Evolutionary conservation across 2,329 filamentous ascomycete species (phyloP).

Genomic region (Cladosporium sp.): DNA sequence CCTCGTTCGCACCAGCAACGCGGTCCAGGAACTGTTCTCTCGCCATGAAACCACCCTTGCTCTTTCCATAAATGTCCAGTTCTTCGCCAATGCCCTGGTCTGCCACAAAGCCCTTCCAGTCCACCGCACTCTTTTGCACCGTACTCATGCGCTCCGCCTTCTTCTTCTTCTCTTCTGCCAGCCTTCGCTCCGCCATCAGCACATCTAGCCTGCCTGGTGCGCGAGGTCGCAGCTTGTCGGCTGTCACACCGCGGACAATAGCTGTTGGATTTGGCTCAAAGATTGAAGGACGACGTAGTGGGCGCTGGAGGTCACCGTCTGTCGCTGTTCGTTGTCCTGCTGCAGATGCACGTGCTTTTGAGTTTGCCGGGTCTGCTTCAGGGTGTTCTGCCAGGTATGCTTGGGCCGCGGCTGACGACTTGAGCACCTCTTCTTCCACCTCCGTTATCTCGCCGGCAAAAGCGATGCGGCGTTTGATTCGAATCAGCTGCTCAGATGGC

Average conservation of each 20-base stretch:
- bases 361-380: slow-evolving; percentile 27
- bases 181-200: slow-evolving; percentile 28
- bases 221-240: slow-evolving; percentile 38
- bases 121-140: slow-evolving; percentile 60
- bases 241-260: slow-evolving; percentile 41
- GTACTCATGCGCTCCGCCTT: slow-evolving; percentile 59
- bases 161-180: slow-evolving; percentile 30
- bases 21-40: slow-evolving; percentile 59
- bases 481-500: slow-evolving; percentile 43
- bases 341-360: slow-evolving; percentile 19
- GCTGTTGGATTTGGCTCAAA: slow-evolving; percentile 49
- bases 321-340: slow-evolving; percentile 11
- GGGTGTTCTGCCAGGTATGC: slow-evolving; percentile 44
- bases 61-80: slow-evolving; percentile 56
- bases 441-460: slow-evolving; percentile 53
- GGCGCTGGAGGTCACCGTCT: slow-evolving; percentile 32
- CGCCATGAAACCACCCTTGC: slow-evolving; percentile 57
- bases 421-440: slow-evolving; percentile 49
- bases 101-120: slow-evolving; percentile 62
- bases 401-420: slow-evolving; percentile 51
- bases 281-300: slow-evolving; percentile 42
- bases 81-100: slow-evolving; percentile 57
- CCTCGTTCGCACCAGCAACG: slow-evolving; percentile 52
- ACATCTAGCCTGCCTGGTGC: slow-evolving; percentile 29
- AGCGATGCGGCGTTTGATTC: slow-evolving; percentile 53